Conservation (phyloP, 352 stramenopile species). For the Pythium aristosporum region DNA sequence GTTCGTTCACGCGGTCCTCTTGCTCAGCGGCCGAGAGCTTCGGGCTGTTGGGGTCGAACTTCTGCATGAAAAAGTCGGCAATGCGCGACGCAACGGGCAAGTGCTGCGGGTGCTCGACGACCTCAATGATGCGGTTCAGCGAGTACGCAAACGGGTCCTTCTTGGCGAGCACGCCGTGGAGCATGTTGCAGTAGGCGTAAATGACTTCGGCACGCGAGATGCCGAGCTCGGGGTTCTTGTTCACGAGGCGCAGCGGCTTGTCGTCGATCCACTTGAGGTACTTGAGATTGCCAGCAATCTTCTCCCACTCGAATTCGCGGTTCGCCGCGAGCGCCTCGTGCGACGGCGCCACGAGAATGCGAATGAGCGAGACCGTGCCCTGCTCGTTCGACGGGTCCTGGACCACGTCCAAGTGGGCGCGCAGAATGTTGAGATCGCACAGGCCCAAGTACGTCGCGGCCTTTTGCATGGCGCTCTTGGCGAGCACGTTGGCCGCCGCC, state of each 20-base stretch:
- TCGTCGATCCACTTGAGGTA: slow-evolving; percentile 87
- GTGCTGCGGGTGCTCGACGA: slow-evolving; percentile 89
- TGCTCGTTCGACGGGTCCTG: slow-evolving; percentile 77
- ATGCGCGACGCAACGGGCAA: slow-evolving; percentile 90
- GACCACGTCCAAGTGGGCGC: slow-evolving; percentile 95
- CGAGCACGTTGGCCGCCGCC: slow-evolving; percentile 78
- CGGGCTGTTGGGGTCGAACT: slow-evolving; percentile 62
- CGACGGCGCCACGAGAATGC: slow-evolving; percentile 76
- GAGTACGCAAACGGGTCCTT: slow-evolving; percentile 94
- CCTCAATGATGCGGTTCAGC: slow-evolving; percentile 93
- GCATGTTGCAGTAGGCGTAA: slow-evolving; percentile 93
- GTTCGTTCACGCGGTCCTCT: slow-evolving; percentile 39
- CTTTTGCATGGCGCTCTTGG: slow-evolving; percentile 82
- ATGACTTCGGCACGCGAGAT: slow-evolving; percentile 94
- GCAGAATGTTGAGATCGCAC: slow-evolving; percentile 93
- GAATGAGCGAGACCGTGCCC: slow-evolving; percentile 74
- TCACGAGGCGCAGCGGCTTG: slow-evolving; percentile 69
- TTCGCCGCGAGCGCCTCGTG: slow-evolving; percentile 45
- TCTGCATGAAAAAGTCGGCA: slow-evolving; percentile 94
- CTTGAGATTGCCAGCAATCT: slow-evolving; percentile 88
- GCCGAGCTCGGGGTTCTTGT: slow-evolving; percentile 89
- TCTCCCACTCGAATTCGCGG: slow-evolving; percentile 74
- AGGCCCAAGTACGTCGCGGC: slow-evolving; percentile 87
- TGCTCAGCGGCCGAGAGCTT: slow-evolving; percentile 49
- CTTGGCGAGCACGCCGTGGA: slow-evolving; percentile 94